phyloP scores from a whole-genome alignment of 2,329 filamentous ascomycete genomes.

The Ascosphaera acerosa region DNA sequence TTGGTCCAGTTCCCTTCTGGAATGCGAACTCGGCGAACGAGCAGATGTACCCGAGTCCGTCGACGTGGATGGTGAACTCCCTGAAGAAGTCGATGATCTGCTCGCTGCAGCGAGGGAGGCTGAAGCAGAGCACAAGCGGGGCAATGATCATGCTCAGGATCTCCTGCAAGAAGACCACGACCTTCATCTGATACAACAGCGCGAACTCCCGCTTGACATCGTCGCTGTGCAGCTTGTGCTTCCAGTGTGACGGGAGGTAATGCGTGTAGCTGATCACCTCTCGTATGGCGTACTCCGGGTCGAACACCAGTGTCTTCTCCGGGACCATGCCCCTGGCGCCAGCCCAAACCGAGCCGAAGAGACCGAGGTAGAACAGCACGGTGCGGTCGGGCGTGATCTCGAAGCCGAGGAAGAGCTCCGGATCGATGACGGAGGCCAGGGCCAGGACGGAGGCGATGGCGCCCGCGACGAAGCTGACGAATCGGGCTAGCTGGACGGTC shows the following conservation, averaged over 20 bases:
- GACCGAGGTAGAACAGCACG: slow-evolving; percentile 67
- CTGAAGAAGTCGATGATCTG: slow-evolving; percentile 94
- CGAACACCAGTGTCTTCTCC: slow-evolving; percentile 70
- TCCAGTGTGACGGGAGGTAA: slow-evolving; percentile 76
- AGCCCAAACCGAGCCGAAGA: slow-evolving; percentile 65
- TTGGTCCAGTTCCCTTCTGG: slow-evolving; percentile 46
- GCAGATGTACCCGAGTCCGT: slow-evolving; percentile 86
- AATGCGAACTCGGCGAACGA: slow-evolving; percentile 97
- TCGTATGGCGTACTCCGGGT: slow-evolving; percentile 68
- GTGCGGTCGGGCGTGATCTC: slow-evolving; percentile 76
- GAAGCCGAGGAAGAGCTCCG: slow-evolving; percentile 73
- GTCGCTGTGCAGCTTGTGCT: slow-evolving; percentile 68
- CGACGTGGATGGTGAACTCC: slow-evolving; percentile 91
- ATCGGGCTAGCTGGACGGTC: slow-evolving; percentile 59
- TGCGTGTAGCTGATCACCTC: slow-evolving; percentile 85
- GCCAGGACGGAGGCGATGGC: slow-evolving; percentile 68
- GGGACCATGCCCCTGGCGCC: slow-evolving; percentile 61
- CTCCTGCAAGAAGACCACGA: slow-evolving; percentile 80
- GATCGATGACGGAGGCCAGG: slow-evolving; percentile 62
- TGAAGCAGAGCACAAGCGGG: slow-evolving; percentile 67
- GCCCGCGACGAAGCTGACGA: slow-evolving; percentile 67
- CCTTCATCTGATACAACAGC: slow-evolving; percentile 70
- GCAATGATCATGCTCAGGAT: slow-evolving; percentile 80
- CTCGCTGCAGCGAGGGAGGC: slow-evolving; percentile 67
- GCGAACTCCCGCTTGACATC: slow-evolving; percentile 84